Evolutionary conservation across 306 rosid genomes (phyloP), one percentile per base, ranked within the genome.

Genomic region (Citrullus colocynthis): DNA sequence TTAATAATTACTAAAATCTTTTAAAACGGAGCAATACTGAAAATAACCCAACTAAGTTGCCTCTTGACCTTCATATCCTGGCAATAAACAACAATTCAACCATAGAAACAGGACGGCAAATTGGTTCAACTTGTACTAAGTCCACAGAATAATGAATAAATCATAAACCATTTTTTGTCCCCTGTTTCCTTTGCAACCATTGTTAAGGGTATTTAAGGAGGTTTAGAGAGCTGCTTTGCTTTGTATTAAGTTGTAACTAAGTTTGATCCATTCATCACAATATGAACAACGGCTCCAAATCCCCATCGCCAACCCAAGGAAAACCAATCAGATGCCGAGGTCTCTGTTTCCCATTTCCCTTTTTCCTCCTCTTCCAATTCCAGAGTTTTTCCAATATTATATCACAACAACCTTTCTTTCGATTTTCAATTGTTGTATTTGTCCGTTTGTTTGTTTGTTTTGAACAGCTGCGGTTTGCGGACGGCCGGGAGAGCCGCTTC

Each of bases 401-500:
- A 6, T 45, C 51, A 11, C 28, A 24, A 24, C 24, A 1, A 45
- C 6, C 0, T 3, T 45, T 45, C 15, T 20, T 20, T 58, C 32
- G 63, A 21, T 9, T 54, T 45, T 45, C 8, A 11, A 45, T 45
- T 21, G 20, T 58, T 58, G 3, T 24, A 24, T 24, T 24, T 24
- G 28, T 24, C 1, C 28, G 36, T 32, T 32, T 1, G 36, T 32
- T 32, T 58, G 64, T 58, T 58, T 58, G 30, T 36, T 65, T 71
- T 34, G 28, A 81, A 85, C 89, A 89, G 93, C 93, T 79, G 93
- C 93, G 59, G 59, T 89, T 18, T 81, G 90, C 78, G 84, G 87
- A 87, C 84, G 36, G 11, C 54, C 89, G 36, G 89, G 91, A 28
- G 88, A 89, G 54, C 75, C 87, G 20, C 85, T 87, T 36, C 78